phyloP scores from a whole-genome alignment of 495 filamentous ascomycete genomes.

The Neurospora hispaniola region DNA sequence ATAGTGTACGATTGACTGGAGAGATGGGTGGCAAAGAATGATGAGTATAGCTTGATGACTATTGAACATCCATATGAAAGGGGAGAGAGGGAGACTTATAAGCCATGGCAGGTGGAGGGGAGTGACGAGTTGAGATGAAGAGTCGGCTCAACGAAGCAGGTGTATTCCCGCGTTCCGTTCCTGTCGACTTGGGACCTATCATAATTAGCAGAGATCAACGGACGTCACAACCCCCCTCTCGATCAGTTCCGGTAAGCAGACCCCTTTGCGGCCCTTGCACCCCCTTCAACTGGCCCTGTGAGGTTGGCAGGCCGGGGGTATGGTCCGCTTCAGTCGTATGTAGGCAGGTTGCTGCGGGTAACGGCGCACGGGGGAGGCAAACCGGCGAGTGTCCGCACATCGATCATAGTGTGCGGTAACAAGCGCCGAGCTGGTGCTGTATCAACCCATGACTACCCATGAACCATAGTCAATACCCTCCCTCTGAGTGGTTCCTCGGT shows the following conservation, averaged over 20 bases:
- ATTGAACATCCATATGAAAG: background rate
- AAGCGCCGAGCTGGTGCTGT: background rate
- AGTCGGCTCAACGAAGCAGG: constrained; percentile 16
- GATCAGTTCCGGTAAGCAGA: background rate
- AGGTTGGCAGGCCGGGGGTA: background rate
- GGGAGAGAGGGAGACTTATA: constrained; percentile 6
- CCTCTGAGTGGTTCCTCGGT: background rate
- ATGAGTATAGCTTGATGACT: background rate
- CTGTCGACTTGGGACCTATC: background rate
- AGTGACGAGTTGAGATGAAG: background rate
- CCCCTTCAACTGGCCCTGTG: background rate
- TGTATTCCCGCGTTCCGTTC: constrained; percentile 3
- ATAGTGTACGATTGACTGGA: background rate
- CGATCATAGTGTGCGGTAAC: background rate
- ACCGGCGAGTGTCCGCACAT: background rate
- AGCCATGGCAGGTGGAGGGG: background rate
- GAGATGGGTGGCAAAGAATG: background rate
- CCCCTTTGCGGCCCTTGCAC: background rate
- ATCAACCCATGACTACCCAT: background rate
- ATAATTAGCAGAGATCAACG: background rate
- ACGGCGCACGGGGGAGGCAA: background rate
- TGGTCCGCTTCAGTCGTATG: background rate
- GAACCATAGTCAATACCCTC: background rate
- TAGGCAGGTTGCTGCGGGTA: background rate
- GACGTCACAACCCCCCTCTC: constrained; percentile 3